These are phyloP conservation scores for Emericellopsis atlantica DNA, from an alignment of 2,329 filamentous ascomycete species.

Conservation along the genomic window DNA sequence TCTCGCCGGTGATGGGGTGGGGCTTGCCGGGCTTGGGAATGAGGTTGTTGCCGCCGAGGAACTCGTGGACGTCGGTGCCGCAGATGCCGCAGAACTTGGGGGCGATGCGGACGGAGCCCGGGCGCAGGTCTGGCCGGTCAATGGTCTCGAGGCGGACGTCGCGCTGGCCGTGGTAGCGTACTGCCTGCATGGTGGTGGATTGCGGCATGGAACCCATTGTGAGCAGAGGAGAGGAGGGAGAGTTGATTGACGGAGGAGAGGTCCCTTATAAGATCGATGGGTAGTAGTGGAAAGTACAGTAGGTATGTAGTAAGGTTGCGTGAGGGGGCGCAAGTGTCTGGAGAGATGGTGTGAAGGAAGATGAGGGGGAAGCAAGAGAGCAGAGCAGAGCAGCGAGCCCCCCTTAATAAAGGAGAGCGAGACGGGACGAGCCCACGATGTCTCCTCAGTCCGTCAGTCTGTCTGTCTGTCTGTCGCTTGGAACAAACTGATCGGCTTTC, in stretches of 20 bases:
- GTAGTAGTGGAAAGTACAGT: too few relatives aligned
- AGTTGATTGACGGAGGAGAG: too few relatives aligned
- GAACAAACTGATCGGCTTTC: neutral
- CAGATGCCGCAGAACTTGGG: constrained; percentile 36
- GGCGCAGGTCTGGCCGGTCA: constrained; percentile 28
- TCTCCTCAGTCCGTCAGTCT: too few relatives aligned
- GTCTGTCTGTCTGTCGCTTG: too few relatives aligned
- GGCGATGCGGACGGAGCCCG: constrained; percentile 32
- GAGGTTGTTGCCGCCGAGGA: constrained; percentile 18
- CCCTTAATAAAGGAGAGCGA: neutral
- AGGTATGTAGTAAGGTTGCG: neutral
- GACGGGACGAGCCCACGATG: neutral
- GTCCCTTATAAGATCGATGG: too few relatives aligned
- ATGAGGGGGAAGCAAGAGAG: neutral
- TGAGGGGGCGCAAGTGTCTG: neutral
- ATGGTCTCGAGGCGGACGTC: constrained; percentile 42
- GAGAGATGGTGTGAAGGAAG: neutral
- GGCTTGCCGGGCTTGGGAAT: constrained; percentile 30
- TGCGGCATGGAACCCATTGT: neutral
- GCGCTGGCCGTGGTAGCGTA: constrained; percentile 39
- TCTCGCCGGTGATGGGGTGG: constrained; percentile 44
- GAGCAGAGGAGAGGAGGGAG: neutral
- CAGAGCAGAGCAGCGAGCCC: neutral
- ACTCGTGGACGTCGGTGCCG: constrained; percentile 21
- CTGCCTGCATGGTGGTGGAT: constrained; percentile 30